Base-by-base conservation (phyloP, 768 basidiomycete genomes). In the Tremella yokohamensis region DNA sequence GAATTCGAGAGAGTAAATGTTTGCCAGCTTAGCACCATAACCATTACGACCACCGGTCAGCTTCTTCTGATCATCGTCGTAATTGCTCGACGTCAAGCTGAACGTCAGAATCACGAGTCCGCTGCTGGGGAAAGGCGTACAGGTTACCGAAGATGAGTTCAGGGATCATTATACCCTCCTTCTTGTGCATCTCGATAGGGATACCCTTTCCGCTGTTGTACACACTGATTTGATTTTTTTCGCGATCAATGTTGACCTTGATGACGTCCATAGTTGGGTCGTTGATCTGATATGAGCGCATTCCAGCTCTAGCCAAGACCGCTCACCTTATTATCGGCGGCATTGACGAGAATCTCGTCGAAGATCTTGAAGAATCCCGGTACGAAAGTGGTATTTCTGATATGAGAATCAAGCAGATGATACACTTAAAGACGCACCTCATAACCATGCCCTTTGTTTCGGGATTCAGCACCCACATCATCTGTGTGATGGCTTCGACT, bases 311-410 rank as follows among this genome's bases (percentile, higher is more conserved):
- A 39, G 6, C 39, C 8, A 6, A 18, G 38, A 11, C 20, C 8
- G 76, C 81, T 56, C 62, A 89, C 94, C 86, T 99, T 99, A 79
- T 98, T 96, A 76, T 99, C 96, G 2, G 96, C 96, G 19, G 96
- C 96, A 77, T 99, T 99, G 68, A 99, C 96, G 2, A 99, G 81
- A 70, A 99, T 99, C 79, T 99, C 96, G 70, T 99, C 96, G 13
- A 99, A 87, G 69, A 99, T 99, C 82, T 99, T 99, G 84, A 93
- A 92, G 77, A 99, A 94, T 53, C 93, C 96, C 0, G 96, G 96
- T 1, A 97, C 93, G 72, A 87, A 99, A 68, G 84, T 89, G 26
- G 78, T 79, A 9, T 77, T 69, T 19, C 81, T 80, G 45, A 20
- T 8, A 9, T 8, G 15, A 19, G 18, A 4, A 19, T 18, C 40